These are phyloP conservation scores for Pseudozyma sp. DNA, from an alignment of 1,284 basidiomycete genomes.

Conservation along the genomic window DNA sequence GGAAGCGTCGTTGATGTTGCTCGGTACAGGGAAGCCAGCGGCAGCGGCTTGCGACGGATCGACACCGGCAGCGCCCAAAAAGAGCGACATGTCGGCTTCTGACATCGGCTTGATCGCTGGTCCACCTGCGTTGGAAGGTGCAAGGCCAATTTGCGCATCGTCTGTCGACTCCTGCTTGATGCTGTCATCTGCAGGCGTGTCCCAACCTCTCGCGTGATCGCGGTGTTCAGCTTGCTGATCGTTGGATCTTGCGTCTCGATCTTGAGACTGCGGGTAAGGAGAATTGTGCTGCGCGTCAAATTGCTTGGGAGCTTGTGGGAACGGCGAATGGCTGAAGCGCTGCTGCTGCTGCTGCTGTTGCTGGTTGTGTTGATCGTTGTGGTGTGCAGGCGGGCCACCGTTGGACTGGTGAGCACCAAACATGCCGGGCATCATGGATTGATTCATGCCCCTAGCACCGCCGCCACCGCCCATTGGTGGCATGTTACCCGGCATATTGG, in stretches of 20 bases:
- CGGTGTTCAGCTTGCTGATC: constrained; percentile 8
- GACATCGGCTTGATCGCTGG: constrained; percentile 31
- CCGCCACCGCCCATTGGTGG: constrained; percentile 20
- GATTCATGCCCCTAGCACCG: constrained; percentile 22
- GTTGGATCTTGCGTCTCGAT: constrained; percentile 1
- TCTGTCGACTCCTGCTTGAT: constrained; percentile 16
- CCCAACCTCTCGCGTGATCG: constrained; percentile 11
- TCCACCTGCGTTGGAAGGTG: constrained; percentile 4
- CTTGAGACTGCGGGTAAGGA: constrained; percentile 17
- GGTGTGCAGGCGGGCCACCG: constrained; percentile 14
- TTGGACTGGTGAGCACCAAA: constrained; percentile 30
- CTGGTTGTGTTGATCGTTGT: constrained; percentile 15
- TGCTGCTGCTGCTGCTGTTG: constrained; percentile 13
- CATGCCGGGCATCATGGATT: constrained; percentile 45
- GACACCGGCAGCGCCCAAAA: constrained; percentile 43
- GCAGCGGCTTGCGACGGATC: constrained; percentile 37
- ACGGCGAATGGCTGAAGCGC: constrained; percentile 29
- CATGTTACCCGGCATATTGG: constrained; percentile 28
- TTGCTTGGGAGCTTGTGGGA: constrained; percentile 15
- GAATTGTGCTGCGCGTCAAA: constrained; percentile 17
- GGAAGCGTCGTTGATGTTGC: not conserved
- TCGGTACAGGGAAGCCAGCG: constrained; percentile 13
- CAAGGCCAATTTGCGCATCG: constrained; percentile 5
- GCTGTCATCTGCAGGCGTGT: constrained; percentile 6
- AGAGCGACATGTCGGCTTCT: constrained; percentile 42